Conservation (phyloP, 805 yeast species). For the Metschnikowia aberdeeniae region DNA sequence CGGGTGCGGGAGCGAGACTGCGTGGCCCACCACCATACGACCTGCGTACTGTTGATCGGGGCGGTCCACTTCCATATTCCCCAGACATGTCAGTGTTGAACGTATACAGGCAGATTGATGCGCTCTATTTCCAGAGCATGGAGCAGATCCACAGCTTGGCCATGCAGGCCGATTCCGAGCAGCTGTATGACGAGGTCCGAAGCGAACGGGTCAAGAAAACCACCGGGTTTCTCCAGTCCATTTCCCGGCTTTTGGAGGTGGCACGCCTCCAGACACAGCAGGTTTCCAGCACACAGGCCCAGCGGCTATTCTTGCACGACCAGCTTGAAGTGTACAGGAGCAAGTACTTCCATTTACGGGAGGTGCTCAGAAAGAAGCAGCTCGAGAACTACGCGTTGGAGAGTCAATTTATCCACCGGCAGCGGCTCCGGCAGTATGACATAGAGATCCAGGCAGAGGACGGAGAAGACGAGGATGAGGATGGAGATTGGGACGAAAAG, state of each 20-base stretch:
- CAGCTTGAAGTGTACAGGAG: slow-evolving; percentile 18
- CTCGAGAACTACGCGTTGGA: slow-evolving; percentile 24
- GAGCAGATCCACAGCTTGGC: slow-evolving; percentile 1
- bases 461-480: neutral
- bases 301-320: slow-evolving; percentile 4
- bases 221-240: slow-evolving; percentile 17
- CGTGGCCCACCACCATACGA: no score
- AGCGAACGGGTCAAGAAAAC: slow-evolving; percentile 16
- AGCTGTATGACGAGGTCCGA: slow-evolving; percentile 10
- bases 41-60: no score
- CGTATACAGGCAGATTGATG: neutral
- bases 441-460: neutral
- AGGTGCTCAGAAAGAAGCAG: slow-evolving; percentile 27
- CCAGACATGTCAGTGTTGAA: neutral
- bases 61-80: no score
- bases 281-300: neutral
- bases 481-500: neutral
- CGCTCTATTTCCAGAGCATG: slow-evolving; percentile 3
- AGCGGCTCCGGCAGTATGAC: slow-evolving; percentile 27
- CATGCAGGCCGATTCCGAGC: neutral
- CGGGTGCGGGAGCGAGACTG: no score
- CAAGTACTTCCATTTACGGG: slow-evolving; percentile 21
- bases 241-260: slow-evolving; percentile 18
- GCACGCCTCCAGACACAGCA: slow-evolving; percentile 11
- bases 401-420: slow-evolving; percentile 27